These are phyloP conservation scores for Xylaria multiplex DNA, from an alignment of 2,329 filamentous ascomycete genomes.

Conservation along the genomic window DNA sequence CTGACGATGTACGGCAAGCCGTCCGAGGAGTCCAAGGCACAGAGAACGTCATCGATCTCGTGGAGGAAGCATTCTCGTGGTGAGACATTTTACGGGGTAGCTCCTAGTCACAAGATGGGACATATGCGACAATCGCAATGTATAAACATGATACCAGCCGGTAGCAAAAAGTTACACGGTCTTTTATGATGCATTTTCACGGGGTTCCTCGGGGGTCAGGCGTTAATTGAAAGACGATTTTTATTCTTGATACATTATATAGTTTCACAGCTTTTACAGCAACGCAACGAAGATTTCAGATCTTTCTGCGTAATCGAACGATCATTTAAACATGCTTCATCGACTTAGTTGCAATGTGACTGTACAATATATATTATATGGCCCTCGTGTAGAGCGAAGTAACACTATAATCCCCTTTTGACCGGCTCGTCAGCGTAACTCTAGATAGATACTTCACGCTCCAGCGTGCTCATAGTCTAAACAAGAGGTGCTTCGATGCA, in stretches of 20 bases:
- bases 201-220: slow-evolving; percentile 6
- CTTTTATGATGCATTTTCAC: slow-evolving; percentile 28
- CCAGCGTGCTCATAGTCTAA: too few species aligned
- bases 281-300: neutral
- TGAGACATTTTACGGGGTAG: slow-evolving; percentile 45
- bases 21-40: slow-evolving; percentile 71
- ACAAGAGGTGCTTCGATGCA: too few species aligned
- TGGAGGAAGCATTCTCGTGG: slow-evolving; percentile 81
- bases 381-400: too few species aligned
- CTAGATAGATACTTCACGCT: too few species aligned
- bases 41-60: slow-evolving; percentile 73
- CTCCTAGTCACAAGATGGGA: neutral
- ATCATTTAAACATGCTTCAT: neutral
- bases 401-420: too few species aligned
- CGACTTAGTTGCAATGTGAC: neutral
- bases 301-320: neutral
- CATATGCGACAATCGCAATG: neutral
- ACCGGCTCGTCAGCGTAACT: too few species aligned
- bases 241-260: slow-evolving; percentile 18
- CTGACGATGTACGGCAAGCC: slow-evolving; percentile 78
- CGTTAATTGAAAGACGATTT: slow-evolving; percentile 7
- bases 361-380: neutral
- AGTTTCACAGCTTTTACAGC: slow-evolving; percentile 4
- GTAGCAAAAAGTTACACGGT: slow-evolving; percentile 10
- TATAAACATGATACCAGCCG: slow-evolving; percentile 23